Evolutionary conservation across 1,284 basidiomycete species (phyloP).

Genomic region (Cutaneotrichosporon cutaneum): DNA sequence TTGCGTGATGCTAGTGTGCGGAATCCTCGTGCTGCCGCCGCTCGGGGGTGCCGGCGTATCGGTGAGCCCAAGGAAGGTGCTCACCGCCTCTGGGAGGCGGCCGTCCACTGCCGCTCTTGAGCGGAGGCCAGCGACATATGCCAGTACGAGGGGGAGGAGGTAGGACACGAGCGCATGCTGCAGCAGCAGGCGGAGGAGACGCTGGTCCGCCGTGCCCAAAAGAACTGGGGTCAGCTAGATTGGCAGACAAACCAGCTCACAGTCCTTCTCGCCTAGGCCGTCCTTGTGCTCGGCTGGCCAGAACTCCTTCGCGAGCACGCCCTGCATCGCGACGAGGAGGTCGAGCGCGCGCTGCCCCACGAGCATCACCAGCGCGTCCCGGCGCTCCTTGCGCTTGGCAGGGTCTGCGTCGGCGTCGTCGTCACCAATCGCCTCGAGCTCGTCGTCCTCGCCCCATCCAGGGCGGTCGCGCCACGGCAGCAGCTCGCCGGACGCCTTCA

Average conservation of each 20-base stretch:
- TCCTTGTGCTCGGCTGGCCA: slow-evolving; percentile 34
- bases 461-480: slow-evolving; percentile 30
- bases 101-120: slow-evolving; percentile 6
- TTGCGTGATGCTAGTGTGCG: slow-evolving; percentile 27
- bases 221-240: slow-evolving; percentile 28
- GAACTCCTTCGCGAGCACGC: slow-evolving; percentile 34
- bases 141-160: slow-evolving; percentile 27
- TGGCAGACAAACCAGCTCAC: too few species aligned
- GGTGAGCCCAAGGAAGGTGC: slow-evolving; percentile 28
- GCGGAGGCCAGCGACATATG: slow-evolving; percentile 28
- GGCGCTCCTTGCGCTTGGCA: slow-evolving; percentile 4
- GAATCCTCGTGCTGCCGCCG: slow-evolving; percentile 16
- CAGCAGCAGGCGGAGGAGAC: slow-evolving; percentile 34
- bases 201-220: slow-evolving; percentile 40
- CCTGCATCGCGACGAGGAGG: slow-evolving; percentile 32
- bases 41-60: slow-evolving; percentile 23
- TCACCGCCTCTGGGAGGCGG: slow-evolving; percentile 1
- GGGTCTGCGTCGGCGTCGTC: slow-evolving; percentile 13
- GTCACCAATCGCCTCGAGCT: slow-evolving; percentile 20
- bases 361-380: slow-evolving; percentile 13
- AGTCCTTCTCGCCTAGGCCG: slow-evolving; percentile 31
- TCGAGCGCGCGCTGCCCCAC: slow-evolving; percentile 33
- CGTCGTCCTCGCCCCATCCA: slow-evolving; percentile 19
- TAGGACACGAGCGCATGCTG: slow-evolving; percentile 31
- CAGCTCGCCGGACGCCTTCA: slow-evolving; percentile 24